Conservation (phyloP, 768 basidiomycete species). For the Gymnopilus junonius region DNA sequence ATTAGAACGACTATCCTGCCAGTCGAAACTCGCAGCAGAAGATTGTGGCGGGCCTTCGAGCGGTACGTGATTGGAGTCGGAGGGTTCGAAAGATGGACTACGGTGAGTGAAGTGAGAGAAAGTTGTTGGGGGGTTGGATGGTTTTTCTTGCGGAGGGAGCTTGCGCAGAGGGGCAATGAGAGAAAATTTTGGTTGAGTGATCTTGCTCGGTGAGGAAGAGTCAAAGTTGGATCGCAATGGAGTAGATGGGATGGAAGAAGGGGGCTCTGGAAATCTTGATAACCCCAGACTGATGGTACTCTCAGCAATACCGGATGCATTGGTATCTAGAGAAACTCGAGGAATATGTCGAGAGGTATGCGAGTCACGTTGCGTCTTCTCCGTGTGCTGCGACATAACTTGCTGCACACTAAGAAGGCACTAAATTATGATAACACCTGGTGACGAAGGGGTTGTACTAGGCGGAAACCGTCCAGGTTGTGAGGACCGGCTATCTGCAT, state of each 20-base stretch:
- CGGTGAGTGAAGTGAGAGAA: conserved; percentile 14
- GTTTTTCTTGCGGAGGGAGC: conserved; percentile 9
- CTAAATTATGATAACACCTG: background rate
- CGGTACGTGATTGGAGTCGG: background rate
- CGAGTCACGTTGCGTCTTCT: background rate
- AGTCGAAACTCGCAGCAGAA: conserved; percentile 49
- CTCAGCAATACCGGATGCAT: conserved; percentile 59
- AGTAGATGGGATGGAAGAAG: conserved; percentile 48
- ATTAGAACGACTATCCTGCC: conserved; percentile 65
- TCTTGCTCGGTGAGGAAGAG: conserved; percentile 29
- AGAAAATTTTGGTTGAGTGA: conserved; percentile 28
- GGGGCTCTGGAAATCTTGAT: conserved; percentile 59
- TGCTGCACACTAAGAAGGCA: background rate
- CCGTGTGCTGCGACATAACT: conserved; percentile 15
- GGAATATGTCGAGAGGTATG: conserved; percentile 36
- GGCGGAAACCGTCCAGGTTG: conserved; percentile 8
- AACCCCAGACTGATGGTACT: conserved; percentile 58
- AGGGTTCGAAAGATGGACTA: conserved; percentile 15
- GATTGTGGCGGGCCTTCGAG: conserved; percentile 13
- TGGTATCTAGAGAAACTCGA: conserved; percentile 50
- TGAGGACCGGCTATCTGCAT: conserved; percentile 9
- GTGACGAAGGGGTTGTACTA: conserved; percentile 1
- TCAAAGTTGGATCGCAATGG: conserved; percentile 39
- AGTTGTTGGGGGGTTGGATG: conserved; percentile 10
- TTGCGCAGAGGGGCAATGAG: conserved; percentile 22